Percentiles rank a stretch among this genome's conserved stretches.
phyloP scores from a whole-genome alignment of 2,329 filamentous ascomycete species.

The Fusarium lyarnte region DNA sequence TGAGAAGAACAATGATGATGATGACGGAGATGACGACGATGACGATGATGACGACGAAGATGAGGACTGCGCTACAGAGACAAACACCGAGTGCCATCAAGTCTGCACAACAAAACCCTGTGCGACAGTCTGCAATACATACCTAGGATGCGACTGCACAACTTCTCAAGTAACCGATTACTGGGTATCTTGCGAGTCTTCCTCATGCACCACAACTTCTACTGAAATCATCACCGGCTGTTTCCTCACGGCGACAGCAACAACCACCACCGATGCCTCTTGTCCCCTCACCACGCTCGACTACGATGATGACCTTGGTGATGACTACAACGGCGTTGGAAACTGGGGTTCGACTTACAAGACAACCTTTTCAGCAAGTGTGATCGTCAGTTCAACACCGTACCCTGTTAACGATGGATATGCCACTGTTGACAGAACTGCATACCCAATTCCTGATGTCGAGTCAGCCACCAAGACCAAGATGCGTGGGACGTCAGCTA shows the following conservation, averaged over 20 bases:
- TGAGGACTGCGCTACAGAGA: constrained; percentile 17
- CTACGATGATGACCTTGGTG: neutral
- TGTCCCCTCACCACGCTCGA: neutral
- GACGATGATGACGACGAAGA: constrained; percentile 8
- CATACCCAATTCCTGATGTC: neutral
- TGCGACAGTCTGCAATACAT: constrained; percentile 15
- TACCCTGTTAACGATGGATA: constrained; percentile 9
- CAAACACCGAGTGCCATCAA: constrained; percentile 21
- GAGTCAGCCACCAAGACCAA: neutral
- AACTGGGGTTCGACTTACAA: neutral
- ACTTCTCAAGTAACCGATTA: constrained; percentile 17
- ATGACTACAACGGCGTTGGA: neutral
- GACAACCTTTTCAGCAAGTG: constrained; percentile 3
- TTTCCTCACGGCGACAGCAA: constrained; percentile 10
- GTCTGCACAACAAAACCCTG: constrained; percentile 15
- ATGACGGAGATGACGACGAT: neutral
- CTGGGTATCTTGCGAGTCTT: constrained; percentile 14
- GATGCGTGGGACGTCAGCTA: neutral
- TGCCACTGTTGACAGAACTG: constrained; percentile 9
- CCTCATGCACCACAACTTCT: constrained; percentile 3
- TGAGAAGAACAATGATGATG: neutral
- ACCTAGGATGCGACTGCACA: constrained; percentile 16
- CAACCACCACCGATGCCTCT: neutral
- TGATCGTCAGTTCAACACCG: neutral
- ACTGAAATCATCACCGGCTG: constrained; percentile 11